Evolutionary conservation across 2,329 filamentous ascomycete genomes (phyloP), one percentile per base, ranked within the genome.

Genomic region (Nannizzia gypsea): DNA sequence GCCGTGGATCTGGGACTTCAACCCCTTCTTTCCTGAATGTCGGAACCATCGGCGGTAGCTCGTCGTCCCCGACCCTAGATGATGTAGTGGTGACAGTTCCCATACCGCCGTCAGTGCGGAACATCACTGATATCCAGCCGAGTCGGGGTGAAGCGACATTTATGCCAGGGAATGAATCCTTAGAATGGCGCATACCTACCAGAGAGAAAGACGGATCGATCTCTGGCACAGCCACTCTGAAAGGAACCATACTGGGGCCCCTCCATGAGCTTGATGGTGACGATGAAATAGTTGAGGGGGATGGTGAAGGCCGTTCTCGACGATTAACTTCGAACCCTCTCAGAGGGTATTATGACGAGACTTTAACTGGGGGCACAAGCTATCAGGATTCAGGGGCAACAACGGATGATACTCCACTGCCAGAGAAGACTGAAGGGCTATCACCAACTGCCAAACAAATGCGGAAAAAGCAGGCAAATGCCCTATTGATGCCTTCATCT

Each of bases 71-170:
- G 0, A 70, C 79, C 6, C 73, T 96, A 24, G 89, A 96, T 67
- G 88, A 93, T 61, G 76, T 97, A 31, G 78, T 81, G 1, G 84
- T 96, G 26, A 85, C 84, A 1, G 82, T 96, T 6, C 90, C 91
- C 1, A 80, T 97, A 9, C 89, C 92, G 2, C 75, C 82, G 3
- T 82, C 84, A 26, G 90, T 96, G 57, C 84, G 89, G 61, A 96
- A 90, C 69, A 78, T 97, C 15, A 85, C 84, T 3, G 91, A 96
- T 68, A 81, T 96, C 59, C 83, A 89, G 60, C 83, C 90, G 1
- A 88, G 84, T 65, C 85, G 84, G 64, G 92, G 91, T 38, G 92
- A 97, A 65, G 90, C 90, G 1, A 84, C 82, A 60, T 96, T 90
- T 74, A 87, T 83, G 59, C 84, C 87, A 0, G 84, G 84, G 1